A percentile compares a stretch with the other conserved stretches of the same genome.
These are phyloP conservation scores for Solanum lycopersicoides DNA, from an alignment of 257 asterid species.

Conservation along the genomic window DNA sequence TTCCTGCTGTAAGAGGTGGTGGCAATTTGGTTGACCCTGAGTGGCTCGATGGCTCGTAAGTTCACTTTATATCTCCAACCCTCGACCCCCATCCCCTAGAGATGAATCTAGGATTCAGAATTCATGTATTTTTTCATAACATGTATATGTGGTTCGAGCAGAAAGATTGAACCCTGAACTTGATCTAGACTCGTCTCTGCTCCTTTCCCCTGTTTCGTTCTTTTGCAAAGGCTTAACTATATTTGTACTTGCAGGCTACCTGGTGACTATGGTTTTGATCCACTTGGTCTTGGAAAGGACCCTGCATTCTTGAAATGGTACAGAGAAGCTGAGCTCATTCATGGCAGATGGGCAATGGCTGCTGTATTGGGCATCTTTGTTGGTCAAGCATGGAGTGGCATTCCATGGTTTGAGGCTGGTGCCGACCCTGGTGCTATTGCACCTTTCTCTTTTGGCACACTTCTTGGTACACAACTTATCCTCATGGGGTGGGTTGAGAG, in stretches of 20 bases:
- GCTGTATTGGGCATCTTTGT: slow-evolving; percentile 91
- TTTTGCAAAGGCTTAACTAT: not conserved
- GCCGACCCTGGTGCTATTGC: slow-evolving; percentile 94
- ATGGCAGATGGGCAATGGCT: slow-evolving; percentile 95
- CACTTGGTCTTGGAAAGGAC: slow-evolving; percentile 88
- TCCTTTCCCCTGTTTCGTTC: not conserved
- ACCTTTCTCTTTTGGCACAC: slow-evolving; percentile 87
- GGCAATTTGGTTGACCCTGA: slow-evolving; percentile 75
- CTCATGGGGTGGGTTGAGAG: slow-evolving; percentile 99
- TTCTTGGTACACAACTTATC: slow-evolving; percentile 88
- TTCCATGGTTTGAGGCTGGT: slow-evolving; percentile 96
- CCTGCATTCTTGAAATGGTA: slow-evolving; percentile 97
- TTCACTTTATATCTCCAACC: not conserved
- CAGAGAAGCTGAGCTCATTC: slow-evolving; percentile 98
- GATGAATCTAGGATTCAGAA: not conserved
- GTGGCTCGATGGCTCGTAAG: slow-evolving; percentile 99
- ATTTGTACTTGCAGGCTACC: slow-evolving; percentile 50
- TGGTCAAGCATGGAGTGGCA: slow-evolving; percentile 91
- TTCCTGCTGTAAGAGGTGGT: slow-evolving; percentile 70
- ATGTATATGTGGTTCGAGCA: not conserved
- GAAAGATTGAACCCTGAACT: not conserved
- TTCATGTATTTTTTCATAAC: not conserved
- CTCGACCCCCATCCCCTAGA: not conserved
- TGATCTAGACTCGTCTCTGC: not conserved
- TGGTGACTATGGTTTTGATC: slow-evolving; percentile 95